Evolutionary conservation across 352 stramenopile genomes (phyloP).

Genomic region (Phytophthora fragariae): DNA sequence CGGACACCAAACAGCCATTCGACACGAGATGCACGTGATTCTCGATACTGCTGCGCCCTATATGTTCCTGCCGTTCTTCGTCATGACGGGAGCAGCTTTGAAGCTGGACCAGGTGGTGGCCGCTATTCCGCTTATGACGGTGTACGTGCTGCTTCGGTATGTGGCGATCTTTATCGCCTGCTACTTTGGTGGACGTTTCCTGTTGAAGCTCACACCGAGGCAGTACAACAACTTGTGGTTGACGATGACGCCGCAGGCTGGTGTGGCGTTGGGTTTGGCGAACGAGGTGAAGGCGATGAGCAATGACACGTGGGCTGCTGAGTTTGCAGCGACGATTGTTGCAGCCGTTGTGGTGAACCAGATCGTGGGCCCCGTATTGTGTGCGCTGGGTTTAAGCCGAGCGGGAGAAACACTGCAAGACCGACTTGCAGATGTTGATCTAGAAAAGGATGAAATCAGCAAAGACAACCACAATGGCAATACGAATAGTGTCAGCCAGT

Average conservation of each 20-base stretch:
- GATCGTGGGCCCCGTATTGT: conserved; percentile 70
- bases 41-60: conserved; percentile 67
- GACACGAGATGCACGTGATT: conserved; percentile 82
- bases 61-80: conserved; percentile 79
- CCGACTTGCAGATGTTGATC: no score
- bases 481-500: conserved; percentile 6
- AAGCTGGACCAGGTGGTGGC: conserved; percentile 71
- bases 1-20: conserved; percentile 60
- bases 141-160: conserved; percentile 67
- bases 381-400: conserved; percentile 56
- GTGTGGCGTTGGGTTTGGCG: conserved; percentile 66
- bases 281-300: conserved; percentile 69
- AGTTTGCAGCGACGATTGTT: conserved; percentile 72
- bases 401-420: conserved; percentile 53
- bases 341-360: conserved; percentile 75
- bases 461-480: neutral
- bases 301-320: conserved; percentile 55
- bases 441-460: no score
- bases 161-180: conserved; percentile 69
- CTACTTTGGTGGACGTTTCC: conserved; percentile 62
- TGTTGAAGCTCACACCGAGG: conserved; percentile 59
- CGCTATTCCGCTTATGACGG: conserved; percentile 68
- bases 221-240: conserved; percentile 83
- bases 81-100: conserved; percentile 71
- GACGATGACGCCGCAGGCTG: conserved; percentile 72